Evolutionary conservation across 495 filamentous ascomycete genomes (phyloP).

Genomic region (Neurospora intermedia): DNA sequence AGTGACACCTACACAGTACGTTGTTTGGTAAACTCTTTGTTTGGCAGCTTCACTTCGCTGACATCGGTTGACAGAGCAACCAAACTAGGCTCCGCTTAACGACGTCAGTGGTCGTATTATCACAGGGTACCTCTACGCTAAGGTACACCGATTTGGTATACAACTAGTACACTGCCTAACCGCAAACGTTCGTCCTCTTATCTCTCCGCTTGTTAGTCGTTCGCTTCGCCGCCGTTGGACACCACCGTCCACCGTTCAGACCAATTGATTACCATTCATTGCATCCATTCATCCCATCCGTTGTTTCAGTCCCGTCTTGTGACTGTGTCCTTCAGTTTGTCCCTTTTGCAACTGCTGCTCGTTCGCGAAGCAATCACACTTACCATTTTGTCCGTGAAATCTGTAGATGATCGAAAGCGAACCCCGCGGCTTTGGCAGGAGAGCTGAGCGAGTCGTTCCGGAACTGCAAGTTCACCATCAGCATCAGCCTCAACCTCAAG

Average conservation of each 20-base stretch:
- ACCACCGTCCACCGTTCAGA: neutral
- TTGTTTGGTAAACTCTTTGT: neutral
- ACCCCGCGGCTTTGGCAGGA: neutral
- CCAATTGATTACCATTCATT: neutral
- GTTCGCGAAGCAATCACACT: neutral
- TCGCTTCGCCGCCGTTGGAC: neutral
- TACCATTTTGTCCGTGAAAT: neutral
- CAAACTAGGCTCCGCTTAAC: neutral
- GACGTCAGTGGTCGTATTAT: neutral
- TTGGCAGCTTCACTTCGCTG: neutral
- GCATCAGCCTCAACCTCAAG: neutral
- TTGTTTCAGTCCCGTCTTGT: neutral
- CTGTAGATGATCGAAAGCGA: neutral
- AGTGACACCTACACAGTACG: neutral
- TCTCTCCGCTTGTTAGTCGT: neutral
- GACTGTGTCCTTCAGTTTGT: neutral
- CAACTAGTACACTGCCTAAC: neutral
- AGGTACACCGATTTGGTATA: neutral
- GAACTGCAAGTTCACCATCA: neutral
- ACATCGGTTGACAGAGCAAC: neutral
- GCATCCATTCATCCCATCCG: neutral
- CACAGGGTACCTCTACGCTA: neutral
- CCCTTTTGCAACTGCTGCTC: neutral
- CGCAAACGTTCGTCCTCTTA: neutral
- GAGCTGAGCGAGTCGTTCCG: neutral